These are phyloP conservation scores for Vigna hirtella DNA, from an alignment of 306 rosid genomes.

Conservation along the genomic window DNA sequence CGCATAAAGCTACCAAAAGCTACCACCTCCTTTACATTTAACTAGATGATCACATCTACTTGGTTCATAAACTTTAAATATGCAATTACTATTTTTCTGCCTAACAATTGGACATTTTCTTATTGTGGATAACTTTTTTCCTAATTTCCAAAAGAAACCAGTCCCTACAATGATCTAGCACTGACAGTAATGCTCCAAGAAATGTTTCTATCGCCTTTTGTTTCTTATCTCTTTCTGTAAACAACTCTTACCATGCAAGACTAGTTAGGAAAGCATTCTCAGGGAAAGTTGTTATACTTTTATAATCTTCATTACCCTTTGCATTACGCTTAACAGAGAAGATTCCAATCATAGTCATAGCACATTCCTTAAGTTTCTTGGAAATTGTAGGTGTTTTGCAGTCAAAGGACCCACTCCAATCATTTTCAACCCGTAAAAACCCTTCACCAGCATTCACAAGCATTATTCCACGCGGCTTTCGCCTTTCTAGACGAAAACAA, in stretches of 20 bases:
- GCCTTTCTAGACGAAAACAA: constrained; percentile 57
- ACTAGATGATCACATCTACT: constrained; percentile 18
- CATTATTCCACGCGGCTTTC: constrained; percentile 55
- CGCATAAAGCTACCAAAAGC: constrained; percentile 5
- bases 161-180: constrained; percentile 45
- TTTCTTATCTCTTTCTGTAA: constrained; percentile 13
- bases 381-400: constrained; percentile 60
- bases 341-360: constrained; percentile 14
- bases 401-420: constrained; percentile 78
- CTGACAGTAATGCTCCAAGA: constrained; percentile 55
- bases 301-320: constrained; percentile 34
- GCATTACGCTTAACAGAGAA: constrained; percentile 32
- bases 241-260: constrained; percentile 39
- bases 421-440: constrained; percentile 58
- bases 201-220: constrained; percentile 8
- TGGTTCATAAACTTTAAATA: constrained; percentile 18
- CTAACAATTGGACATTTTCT: constrained; percentile 28
- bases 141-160: constrained; percentile 31
- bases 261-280: constrained; percentile 38
- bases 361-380: constrained; percentile 31
- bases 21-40: constrained; percentile 23
- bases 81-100: neutral
- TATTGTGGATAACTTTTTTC: constrained; percentile 34
- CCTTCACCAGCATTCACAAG: constrained; percentile 51
- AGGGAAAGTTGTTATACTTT: constrained; percentile 37